Base-by-base conservation (phyloP, 108 stramenopile species). In the Epithemia pelagica region DNA sequence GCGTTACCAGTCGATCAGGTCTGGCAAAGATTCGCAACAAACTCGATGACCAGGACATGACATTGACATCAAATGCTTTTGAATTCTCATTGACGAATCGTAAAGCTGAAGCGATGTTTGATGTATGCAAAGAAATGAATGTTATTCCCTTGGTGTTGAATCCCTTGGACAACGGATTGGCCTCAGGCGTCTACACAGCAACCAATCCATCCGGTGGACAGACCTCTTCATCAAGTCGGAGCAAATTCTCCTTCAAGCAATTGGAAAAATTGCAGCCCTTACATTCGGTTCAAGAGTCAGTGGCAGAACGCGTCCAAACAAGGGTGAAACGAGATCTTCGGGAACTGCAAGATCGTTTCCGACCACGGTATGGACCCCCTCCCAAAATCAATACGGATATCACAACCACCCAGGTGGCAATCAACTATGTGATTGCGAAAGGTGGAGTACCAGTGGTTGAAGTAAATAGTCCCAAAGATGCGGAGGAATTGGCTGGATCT, bases 351-450 rank as follows among this genome's bases (percentile, higher is more conserved):
- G 73, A 77, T 0, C 56, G 60, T 54, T 55, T 24, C 54, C 63
- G 68, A 53, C 30, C 64, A 30, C 33, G 58, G 32, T 73, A 71
- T 32, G 80, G 80, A 54, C 37, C 57, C 23, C 66, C 78, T 75
- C 85, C 85, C 54, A 80, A 86, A 63, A 78, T 93, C 74, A 92
- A 89, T 54, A 84, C 80, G 19, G 85, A 82, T 30, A 85, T 91
- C 32, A 91, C 91, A 0, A 80, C 90, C 52, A 81, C 85, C 18
- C 94, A 95, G 70, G 78, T 95, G 56, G 91, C 91, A 19, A 75
- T 91, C 29, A 85, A 92, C 63, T 95, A 92, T 67, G 77, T 95
- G 0, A 72, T 81, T 65, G 91, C 91, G 19, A 91, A 92, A 66
- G 94, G 94, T 22, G 87, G 73, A 8, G 91, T 95, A 5, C 94